Percentiles rank a stretch among this genome's conserved stretches.
Conservation (phyloP, 768 basidiomycete genomes). For the Russula foetens region DNA sequence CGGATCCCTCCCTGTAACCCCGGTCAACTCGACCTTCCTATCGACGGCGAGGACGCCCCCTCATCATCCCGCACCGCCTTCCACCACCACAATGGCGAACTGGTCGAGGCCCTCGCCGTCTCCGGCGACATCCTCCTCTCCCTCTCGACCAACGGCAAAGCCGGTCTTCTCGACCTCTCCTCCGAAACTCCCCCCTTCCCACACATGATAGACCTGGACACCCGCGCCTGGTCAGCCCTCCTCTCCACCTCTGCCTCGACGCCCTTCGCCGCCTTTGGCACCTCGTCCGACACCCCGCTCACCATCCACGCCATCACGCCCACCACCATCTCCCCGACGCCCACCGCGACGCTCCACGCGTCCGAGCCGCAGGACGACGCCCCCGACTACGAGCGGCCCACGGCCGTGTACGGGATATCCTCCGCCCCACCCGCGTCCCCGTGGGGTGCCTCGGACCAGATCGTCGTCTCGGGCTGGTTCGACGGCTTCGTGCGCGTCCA, state of each 20-base stretch:
- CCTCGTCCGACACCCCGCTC: conserved; percentile 51
- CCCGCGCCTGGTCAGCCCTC: conserved; percentile 56
- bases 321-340: conserved; percentile 36
- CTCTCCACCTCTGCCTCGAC: conserved; percentile 43
- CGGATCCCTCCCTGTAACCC: conserved; percentile 25
- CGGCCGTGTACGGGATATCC: conserved; percentile 70
- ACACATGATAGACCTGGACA: conserved; percentile 36
- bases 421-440: conserved; percentile 52
- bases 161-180: conserved; percentile 29
- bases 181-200: conserved; percentile 17
- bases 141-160: conserved; percentile 49
- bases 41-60: conserved; percentile 20
- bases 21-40: conserved; percentile 11
- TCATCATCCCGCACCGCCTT: conserved; percentile 19
- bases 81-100: conserved; percentile 35
- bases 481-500: conserved; percentile 67
- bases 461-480: conserved; percentile 76
- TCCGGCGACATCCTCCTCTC: conserved; percentile 40
- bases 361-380: conserved; percentile 22
- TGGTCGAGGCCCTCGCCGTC: conserved; percentile 50
- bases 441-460: conserved; percentile 63
- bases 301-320: conserved; percentile 46
- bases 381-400: conserved; percentile 22
- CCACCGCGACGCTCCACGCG: conserved; percentile 43
- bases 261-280: conserved; percentile 63